These are phyloP conservation scores for Aspergillus carlsbadensis DNA, from an alignment of 495 filamentous ascomycete genomes.

Conservation along the genomic window DNA sequence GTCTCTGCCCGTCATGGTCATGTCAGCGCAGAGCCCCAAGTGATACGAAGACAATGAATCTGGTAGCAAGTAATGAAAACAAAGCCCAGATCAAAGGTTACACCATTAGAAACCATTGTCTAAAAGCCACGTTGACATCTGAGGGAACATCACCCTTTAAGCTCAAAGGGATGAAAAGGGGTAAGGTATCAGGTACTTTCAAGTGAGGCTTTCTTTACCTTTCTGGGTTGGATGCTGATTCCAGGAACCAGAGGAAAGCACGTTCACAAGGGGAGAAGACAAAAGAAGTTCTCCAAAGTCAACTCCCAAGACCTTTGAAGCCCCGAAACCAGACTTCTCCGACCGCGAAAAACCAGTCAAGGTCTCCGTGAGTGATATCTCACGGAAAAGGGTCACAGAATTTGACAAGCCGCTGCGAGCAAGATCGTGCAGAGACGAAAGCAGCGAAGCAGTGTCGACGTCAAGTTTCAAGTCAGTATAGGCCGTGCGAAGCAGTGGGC, in stretches of 20 bases:
- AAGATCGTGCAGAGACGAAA: conserved; percentile 13
- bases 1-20: conserved; percentile 29
- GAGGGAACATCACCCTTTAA: background rate
- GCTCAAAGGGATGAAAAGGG: conserved; percentile 5
- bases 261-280: conserved; percentile 22
- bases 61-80: conserved; percentile 12
- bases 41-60: conserved; percentile 20
- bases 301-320: conserved; percentile 25
- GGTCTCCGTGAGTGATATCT: conserved; percentile 44
- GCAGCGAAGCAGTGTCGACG: conserved; percentile 28
- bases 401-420: conserved; percentile 32
- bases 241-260: conserved; percentile 23
- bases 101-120: conserved; percentile 9
- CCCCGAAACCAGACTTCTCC: conserved; percentile 37
- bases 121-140: conserved; percentile 14
- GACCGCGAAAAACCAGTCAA: conserved; percentile 51
- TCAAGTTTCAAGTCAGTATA: conserved; percentile 27
- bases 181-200: conserved; percentile 12
- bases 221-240: conserved; percentile 24
- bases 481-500: conserved; percentile 29
- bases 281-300: conserved; percentile 9
- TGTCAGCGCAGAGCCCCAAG: conserved; percentile 32
- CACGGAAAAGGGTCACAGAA: conserved; percentile 44
- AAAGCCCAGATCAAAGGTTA: conserved; percentile 9
- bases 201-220: conserved; percentile 42